Evolutionary conservation across 2,329 filamentous ascomycete genomes (phyloP).

Genomic region (Bipolaris oryzae): DNA sequence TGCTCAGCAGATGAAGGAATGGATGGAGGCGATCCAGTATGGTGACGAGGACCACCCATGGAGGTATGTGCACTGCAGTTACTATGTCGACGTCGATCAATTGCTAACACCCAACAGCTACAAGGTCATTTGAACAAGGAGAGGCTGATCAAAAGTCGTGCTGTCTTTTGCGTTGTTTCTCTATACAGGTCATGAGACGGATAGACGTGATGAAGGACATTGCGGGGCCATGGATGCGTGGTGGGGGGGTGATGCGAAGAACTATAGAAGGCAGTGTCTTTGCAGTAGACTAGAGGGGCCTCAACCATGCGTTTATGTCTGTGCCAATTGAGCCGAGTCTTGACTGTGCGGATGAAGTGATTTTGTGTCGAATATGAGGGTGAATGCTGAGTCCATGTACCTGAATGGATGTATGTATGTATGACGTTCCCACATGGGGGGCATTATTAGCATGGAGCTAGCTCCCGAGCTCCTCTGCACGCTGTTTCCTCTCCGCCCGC

Average conservation of each 20-base stretch:
- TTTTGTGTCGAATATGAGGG: conserved; percentile 14
- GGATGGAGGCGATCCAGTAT: conserved; percentile 96
- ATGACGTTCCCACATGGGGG: conserved; percentile 15
- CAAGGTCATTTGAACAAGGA: conserved; percentile 27
- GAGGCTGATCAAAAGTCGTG: not conserved
- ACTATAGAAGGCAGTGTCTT: not conserved
- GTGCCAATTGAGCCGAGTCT: not conserved
- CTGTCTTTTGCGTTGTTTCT: not conserved
- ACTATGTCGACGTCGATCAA: not conserved
- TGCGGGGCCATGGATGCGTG: not conserved
- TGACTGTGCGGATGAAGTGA: not conserved
- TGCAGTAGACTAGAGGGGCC: not conserved
- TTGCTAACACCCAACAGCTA: conserved; percentile 37
- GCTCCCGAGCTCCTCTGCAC: conserved; percentile 16
- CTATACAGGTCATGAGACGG: not conserved
- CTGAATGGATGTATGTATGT: conserved; percentile 3
- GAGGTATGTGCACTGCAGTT: conserved; percentile 65
- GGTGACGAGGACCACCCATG: conserved; percentile 84
- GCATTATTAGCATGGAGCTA: not conserved
- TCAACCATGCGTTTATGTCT: not conserved
- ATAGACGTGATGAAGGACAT: not conserved
- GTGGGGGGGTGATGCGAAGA: not conserved
- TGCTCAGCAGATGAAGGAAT: conserved; percentile 86
- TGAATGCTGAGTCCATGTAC: conserved; percentile 10
- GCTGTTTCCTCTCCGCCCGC: not conserved